These are phyloP conservation scores for California macrophylla DNA, from an alignment of 441 rosid genomes.

Conservation along the genomic window DNA sequence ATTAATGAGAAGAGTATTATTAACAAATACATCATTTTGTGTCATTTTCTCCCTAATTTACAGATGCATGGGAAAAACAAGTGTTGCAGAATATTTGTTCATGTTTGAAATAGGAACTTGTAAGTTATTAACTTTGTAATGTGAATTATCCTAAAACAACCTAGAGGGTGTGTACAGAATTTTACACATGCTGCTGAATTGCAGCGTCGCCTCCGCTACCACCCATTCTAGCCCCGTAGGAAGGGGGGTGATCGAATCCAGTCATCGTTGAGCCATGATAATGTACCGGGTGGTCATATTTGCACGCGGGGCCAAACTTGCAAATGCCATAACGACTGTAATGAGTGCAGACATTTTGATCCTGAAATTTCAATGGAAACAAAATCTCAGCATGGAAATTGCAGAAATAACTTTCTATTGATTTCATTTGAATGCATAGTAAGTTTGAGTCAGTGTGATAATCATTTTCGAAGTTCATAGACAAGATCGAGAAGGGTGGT, in stretches of 20 bases:
- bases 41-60: too few relatives aligned
- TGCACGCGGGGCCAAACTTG: slow-evolving; percentile 90
- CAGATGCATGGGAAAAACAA: slow-evolving; percentile 17
- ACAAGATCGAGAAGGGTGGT: too few relatives aligned
- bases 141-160: slow-evolving; percentile 20
- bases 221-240: slow-evolving; percentile 19
- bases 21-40: too few relatives aligned
- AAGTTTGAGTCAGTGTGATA: neutral
- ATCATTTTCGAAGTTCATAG: too few relatives aligned
- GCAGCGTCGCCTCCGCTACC: slow-evolving; percentile 24
- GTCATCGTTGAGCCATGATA: slow-evolving; percentile 20
- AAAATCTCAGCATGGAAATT: neutral
- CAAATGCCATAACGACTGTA: slow-evolving; percentile 90
- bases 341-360: slow-evolving; percentile 55
- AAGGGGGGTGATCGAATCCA: slow-evolving; percentile 23
- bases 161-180: slow-evolving; percentile 13
- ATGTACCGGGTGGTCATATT: slow-evolving; percentile 65
- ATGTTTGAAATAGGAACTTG: too few relatives aligned
- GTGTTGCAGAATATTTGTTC: neutral
- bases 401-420: too few relatives aligned
- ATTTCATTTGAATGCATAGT: neutral
- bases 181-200: slow-evolving; percentile 34
- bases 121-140: slow-evolving; percentile 10
- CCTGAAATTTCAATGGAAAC: slow-evolving; percentile 40
- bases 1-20: too few relatives aligned